A percentile compares a stretch with the other conserved stretches of the same genome.
These are phyloP conservation scores for Cyberlindnera euphorbiae DNA, from an alignment of 805 yeast genomes.

Conservation along the genomic window DNA sequence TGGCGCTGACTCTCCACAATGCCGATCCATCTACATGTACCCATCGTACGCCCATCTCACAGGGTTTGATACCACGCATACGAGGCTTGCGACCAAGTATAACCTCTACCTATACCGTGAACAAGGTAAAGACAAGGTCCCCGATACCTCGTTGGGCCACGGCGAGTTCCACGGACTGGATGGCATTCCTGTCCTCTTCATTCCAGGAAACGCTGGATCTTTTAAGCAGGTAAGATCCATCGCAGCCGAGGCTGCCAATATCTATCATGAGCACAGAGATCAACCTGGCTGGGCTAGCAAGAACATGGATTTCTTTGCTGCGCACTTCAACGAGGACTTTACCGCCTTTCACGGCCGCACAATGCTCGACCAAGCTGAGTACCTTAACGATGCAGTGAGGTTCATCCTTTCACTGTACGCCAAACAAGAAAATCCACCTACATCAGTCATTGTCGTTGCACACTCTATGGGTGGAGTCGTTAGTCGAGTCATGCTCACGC, in stretches of 20 bases:
- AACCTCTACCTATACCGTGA: constrained; percentile 85
- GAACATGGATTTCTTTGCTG: constrained; percentile 79
- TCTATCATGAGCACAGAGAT: constrained; percentile 34
- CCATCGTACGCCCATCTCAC: constrained; percentile 76
- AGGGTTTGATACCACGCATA: constrained; percentile 67
- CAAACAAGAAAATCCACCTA: constrained; percentile 38
- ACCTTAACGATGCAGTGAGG: constrained; percentile 77
- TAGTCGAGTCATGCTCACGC: constrained; percentile 74
- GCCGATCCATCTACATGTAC: constrained; percentile 71
- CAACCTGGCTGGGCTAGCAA: constrained; percentile 23
- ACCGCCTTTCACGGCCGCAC: constrained; percentile 97
- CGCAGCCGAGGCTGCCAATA: constrained; percentile 73
- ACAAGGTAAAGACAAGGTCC: constrained; percentile 52
- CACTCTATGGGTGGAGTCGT: constrained; percentile 99
- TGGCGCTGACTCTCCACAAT: constrained; percentile 49
- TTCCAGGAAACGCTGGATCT: constrained; percentile 98
- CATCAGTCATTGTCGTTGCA: constrained; percentile 73
- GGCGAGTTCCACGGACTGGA: constrained; percentile 29
- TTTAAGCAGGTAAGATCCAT: constrained; percentile 84
- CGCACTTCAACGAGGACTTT: constrained; percentile 92
- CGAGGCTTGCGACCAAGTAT: constrained; percentile 74
- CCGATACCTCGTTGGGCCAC: constrained; percentile 38
- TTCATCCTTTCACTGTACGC: constrained; percentile 69
- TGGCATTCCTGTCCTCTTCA: constrained; percentile 87
- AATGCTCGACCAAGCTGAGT: constrained; percentile 89